Evolutionary conservation across 441 rosid genomes (phyloP).

Genomic region (Populus hybrid): DNA sequence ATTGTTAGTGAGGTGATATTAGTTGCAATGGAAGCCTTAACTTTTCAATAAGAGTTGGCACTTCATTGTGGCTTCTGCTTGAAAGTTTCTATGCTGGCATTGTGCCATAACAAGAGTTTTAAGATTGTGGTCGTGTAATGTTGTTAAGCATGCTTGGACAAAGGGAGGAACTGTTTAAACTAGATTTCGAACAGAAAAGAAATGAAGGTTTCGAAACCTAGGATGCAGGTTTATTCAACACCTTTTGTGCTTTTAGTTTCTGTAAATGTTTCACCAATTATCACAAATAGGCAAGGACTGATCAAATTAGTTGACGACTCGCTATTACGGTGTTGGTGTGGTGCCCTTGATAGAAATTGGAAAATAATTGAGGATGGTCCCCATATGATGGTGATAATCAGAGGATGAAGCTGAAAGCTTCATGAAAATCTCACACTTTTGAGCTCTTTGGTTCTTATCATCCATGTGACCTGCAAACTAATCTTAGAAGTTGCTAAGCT

Average conservation of each 20-base stretch:
- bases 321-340: not conserved
- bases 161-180: too few relatives aligned
- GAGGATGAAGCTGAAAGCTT: not conserved
- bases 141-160: too few relatives aligned
- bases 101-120: not conserved
- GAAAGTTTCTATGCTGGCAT: not conserved
- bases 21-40: not conserved
- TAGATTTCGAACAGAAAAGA: too few relatives aligned
- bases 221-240: too few relatives aligned
- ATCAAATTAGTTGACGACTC: not conserved
- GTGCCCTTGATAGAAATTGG: not conserved
- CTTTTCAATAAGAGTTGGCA: not conserved
- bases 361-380: not conserved
- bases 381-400: not conserved
- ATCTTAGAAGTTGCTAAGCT: not conserved
- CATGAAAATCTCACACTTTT: not conserved
- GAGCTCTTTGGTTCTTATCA: not conserved
- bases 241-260: too few relatives aligned
- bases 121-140: too few relatives aligned
- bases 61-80: not conserved
- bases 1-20: not conserved
- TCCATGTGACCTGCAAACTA: not conserved
- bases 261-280: not conserved
- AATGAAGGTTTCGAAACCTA: too few relatives aligned
- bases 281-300: not conserved